phyloP scores from a whole-genome alignment of 208 protist genomes.

The Sergeia podlipaevii region DNA sequence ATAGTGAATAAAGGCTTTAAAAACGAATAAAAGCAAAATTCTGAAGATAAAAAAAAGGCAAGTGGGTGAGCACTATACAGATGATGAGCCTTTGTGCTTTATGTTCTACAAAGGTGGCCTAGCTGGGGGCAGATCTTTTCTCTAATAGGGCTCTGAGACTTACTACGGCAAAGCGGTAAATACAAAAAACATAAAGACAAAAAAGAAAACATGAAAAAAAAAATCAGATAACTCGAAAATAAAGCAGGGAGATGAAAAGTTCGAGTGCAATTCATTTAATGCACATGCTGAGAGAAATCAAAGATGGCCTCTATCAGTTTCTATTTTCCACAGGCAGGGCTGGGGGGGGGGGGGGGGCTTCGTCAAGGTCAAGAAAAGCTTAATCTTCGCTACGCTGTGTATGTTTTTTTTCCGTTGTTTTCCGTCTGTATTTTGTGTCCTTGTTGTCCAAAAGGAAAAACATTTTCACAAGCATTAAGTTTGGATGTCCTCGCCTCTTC shows the following conservation, averaged over 20 bases:
- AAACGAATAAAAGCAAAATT: slow-evolving; percentile 5
- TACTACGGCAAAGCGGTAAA: too few relatives aligned
- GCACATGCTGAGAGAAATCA: background rate
- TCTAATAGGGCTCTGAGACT: too few relatives aligned
- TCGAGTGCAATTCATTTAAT: background rate
- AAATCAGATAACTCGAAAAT: background rate
- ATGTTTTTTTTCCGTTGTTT: slow-evolving; percentile 15
- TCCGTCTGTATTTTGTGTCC: background rate
- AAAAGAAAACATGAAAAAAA: background rate
- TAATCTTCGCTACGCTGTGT: background rate
- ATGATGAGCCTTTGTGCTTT: background rate
- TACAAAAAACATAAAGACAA: slow-evolving; percentile 6
- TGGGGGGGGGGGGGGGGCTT: too few relatives aligned
- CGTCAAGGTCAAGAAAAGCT: too few relatives aligned
- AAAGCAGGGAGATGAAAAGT: background rate
- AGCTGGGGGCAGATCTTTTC: too few relatives aligned
- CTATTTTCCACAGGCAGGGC: background rate
- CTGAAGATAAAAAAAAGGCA: background rate
- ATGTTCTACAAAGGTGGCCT: too few relatives aligned
- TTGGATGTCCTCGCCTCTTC: too few relatives aligned
- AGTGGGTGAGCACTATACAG: background rate
- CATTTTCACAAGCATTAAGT: too few relatives aligned
- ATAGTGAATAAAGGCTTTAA: too few relatives aligned
- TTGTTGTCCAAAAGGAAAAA: background rate
- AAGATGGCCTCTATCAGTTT: background rate